A percentile compares a stretch with the other conserved stretches of the same genome.
Conservation (phyloP, 768 basidiomycete species). For the Agrocybe pediades region DNA sequence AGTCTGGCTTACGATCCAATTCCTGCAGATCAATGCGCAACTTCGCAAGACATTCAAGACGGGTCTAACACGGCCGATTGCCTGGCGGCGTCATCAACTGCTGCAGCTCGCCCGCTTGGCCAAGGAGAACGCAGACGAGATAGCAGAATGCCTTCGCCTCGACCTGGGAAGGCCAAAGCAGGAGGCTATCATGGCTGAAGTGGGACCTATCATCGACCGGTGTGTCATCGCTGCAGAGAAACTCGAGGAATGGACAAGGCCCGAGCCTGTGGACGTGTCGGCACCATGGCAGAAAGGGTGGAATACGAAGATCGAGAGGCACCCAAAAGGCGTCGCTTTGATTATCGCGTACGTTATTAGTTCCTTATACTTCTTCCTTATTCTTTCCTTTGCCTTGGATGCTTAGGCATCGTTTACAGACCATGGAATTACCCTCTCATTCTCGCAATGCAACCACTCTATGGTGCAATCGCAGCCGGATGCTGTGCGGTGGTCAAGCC, state of each 20-base stretch:
- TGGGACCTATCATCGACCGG: constrained; percentile 43
- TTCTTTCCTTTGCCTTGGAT: neutral
- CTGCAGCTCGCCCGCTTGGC: constrained; percentile 59
- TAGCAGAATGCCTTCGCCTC: constrained; percentile 46
- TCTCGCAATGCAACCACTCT: constrained; percentile 56
- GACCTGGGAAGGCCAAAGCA: constrained; percentile 54
- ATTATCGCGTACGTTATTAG: constrained; percentile 57
- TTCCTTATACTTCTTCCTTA: constrained; percentile 7
- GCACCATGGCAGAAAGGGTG: constrained; percentile 48
- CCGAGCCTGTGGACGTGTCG: constrained; percentile 36
- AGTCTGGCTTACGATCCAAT: no score
- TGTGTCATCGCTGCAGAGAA: constrained; percentile 44
- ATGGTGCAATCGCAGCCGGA: constrained; percentile 76
- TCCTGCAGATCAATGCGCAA: constrained; percentile 29
- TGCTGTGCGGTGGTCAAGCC: constrained; percentile 69
- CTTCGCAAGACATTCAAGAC: constrained; percentile 51
- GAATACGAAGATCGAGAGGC: constrained; percentile 54
- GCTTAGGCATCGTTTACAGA: no score
- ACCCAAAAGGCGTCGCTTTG: constrained; percentile 62
- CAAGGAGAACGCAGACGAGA: constrained; percentile 59
- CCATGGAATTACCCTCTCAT: constrained; percentile 72
- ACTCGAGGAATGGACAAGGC: constrained; percentile 60
- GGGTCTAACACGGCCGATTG: constrained; percentile 50
- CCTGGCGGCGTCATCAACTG: constrained; percentile 67
- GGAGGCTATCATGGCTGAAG: constrained; percentile 45